Conservation (phyloP, 345 rosid genomes). For the Isatis tinctoria region DNA sequence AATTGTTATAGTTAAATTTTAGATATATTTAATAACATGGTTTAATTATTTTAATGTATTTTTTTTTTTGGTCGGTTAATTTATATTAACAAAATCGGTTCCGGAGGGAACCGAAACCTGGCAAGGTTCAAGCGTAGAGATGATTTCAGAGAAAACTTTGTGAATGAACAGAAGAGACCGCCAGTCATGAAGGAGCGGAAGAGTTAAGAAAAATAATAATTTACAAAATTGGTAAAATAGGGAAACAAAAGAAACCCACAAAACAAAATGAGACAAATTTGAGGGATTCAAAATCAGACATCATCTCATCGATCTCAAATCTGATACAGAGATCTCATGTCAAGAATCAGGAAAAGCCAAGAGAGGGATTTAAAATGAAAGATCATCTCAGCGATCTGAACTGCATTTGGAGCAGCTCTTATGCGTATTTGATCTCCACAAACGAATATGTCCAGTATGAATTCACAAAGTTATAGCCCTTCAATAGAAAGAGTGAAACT, state of each 20-base stretch:
- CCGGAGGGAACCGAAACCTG: background rate
- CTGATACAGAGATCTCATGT: background rate
- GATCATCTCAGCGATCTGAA: constrained; percentile 96
- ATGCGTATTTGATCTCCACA: constrained; percentile 98
- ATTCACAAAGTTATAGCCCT: background rate
- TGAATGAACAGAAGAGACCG: too few species aligned
- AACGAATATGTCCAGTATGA: constrained; percentile 89
- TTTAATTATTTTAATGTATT: too few species aligned
- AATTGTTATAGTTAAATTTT: too few species aligned
- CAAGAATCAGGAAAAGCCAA: background rate
- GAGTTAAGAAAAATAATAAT: too few species aligned
- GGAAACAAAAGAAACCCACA: background rate
- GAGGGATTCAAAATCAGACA: too few species aligned
- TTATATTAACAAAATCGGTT: constrained; percentile 20
- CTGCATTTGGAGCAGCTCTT: constrained; percentile 96
- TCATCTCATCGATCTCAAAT: too few species aligned
- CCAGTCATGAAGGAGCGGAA: too few species aligned
- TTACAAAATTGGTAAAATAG: constrained; percentile 17
- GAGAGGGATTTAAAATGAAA: constrained; percentile 25
- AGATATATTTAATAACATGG: too few species aligned
- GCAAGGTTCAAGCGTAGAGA: background rate
- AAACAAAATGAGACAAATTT: constrained; percentile 18
- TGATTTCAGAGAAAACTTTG: background rate
- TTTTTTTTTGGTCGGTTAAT: too few species aligned
- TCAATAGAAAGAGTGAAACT: background rate